Conservation (phyloP, 139 green algal species). For the Pseudopediastrum boryanum region DNA sequence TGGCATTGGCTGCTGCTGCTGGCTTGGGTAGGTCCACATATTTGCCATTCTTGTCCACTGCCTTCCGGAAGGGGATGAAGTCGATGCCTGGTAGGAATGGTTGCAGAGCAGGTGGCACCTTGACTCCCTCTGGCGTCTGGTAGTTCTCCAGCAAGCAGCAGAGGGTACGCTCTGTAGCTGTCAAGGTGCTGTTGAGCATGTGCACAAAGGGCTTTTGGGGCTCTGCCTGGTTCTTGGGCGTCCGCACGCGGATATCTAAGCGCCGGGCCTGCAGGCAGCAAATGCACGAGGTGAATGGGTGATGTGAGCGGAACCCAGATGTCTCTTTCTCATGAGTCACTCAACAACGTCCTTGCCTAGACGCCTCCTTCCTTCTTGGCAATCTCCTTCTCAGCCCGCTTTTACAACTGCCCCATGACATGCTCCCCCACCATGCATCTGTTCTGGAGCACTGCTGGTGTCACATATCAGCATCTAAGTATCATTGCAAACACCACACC, state of each 20-base stretch:
- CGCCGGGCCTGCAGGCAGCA: slow-evolving; percentile 76
- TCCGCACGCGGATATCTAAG: slow-evolving; percentile 83
- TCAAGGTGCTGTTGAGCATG: slow-evolving; percentile 98
- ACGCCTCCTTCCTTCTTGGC: too few species aligned
- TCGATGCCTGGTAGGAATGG: slow-evolving; percentile 94
- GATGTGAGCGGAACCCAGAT: too few species aligned
- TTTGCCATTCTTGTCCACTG: slow-evolving; percentile 75
- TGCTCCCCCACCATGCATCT: too few species aligned
- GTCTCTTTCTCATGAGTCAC: too few species aligned
- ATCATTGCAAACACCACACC: too few species aligned
- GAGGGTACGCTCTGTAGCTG: slow-evolving; percentile 95
- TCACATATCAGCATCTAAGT: too few species aligned
- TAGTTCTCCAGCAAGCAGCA: slow-evolving; percentile 99
- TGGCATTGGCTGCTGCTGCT: not conserved
- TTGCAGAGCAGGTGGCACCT: slow-evolving; percentile 57
- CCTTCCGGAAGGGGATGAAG: slow-evolving; percentile 92
- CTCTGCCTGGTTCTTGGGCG: slow-evolving; percentile 61
- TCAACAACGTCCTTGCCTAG: too few species aligned
- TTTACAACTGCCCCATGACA: too few species aligned
- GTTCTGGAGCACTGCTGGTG: too few species aligned
- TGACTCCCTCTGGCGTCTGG: slow-evolving; percentile 83
- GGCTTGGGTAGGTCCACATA: slow-evolving; percentile 54
- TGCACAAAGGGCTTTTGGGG: slow-evolving; percentile 91
- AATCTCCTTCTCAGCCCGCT: too few species aligned
- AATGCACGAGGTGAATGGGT: too few species aligned